A percentile compares a stretch with the other conserved stretches of the same genome.
Conservation (phyloP, 495 filamentous ascomycete genomes). For the Xylaria bambusicola region DNA sequence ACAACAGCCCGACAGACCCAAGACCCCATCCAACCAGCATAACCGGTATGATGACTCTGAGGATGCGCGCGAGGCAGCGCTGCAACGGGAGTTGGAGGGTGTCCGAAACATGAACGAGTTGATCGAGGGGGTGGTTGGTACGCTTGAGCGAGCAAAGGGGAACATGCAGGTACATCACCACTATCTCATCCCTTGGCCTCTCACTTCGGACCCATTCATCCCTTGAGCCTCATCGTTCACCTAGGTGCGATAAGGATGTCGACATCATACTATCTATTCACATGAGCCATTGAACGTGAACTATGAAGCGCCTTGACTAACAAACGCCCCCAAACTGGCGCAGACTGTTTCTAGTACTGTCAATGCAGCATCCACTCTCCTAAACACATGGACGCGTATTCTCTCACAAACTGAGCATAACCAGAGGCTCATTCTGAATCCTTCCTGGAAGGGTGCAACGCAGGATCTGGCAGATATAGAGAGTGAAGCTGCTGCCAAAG, state of each 20-base stretch:
- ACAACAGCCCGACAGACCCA: constrained; percentile 36
- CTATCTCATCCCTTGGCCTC: constrained; percentile 1
- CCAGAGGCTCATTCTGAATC: constrained; percentile 85
- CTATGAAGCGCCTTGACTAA: background rate
- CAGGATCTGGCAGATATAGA: constrained; percentile 83
- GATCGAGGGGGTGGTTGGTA: constrained; percentile 79
- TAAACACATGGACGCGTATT: constrained; percentile 95
- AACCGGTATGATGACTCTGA: constrained; percentile 61
- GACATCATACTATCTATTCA: background rate
- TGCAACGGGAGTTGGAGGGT: constrained; percentile 76
- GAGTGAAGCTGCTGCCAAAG: constrained; percentile 65
- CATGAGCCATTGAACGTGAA: background rate
- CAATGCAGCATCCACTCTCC: constrained; percentile 82
- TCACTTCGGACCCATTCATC: background rate
- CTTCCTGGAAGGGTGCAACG: constrained; percentile 83
- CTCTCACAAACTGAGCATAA: constrained; percentile 97
- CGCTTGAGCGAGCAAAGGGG: constrained; percentile 74
- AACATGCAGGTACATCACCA: constrained; percentile 79
- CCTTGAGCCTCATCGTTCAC: background rate
- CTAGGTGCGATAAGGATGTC: background rate
- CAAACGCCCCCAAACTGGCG: constrained; percentile 1
- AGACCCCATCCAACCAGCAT: constrained; percentile 49
- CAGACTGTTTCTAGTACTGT: constrained; percentile 87
- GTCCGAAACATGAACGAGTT: constrained; percentile 83
- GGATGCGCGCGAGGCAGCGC: constrained; percentile 69